Evolutionary conservation across 352 stramenopile species (phyloP), one percentile per base, ranked within the genome.

Genomic region (Phytophthora megakarya): DNA sequence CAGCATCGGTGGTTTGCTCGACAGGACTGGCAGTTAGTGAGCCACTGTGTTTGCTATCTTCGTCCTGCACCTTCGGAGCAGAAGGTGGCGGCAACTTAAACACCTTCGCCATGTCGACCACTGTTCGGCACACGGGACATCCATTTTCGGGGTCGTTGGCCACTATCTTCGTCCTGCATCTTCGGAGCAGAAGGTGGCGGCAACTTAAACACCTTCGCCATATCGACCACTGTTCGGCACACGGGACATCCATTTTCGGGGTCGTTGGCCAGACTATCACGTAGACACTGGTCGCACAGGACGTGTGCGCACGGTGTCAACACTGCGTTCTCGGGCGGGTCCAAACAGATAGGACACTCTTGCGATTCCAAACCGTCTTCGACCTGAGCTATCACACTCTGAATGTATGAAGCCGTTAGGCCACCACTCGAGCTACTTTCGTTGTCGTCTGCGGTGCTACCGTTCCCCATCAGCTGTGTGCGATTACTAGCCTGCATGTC

Each of bases 321-420:
- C 35, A 97, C 86, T 1, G 85, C 85, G 0, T 72, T 32, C 10
- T 73, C 60, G 13, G 88, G 88, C 10, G 78, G 70, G 28, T 97
- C 89, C 5, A 96, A 63, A 49, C 89, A 97, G 30, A 97, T 81
- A 5, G 88, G 88, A 48, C 89, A 97, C 57, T 96, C 89, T 35
- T 94, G 83, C 5, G 75, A 76, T 28, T 91, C 83, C 15, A 94
- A 66, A 15, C 82, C 85, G 35, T 89, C 85, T 51, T 93, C 75
- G 26, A 94, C 87, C 65, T 95, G 84, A n/a, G 79, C 75, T 19
- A 93, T 70, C 37, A 92, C 83, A 21, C 75, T 87, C 56, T 79
- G 67, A n/a, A 93, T 82, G 48, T 93, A 93, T 21, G 73, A 81
- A 18, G 60, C 37, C 2, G 78, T 86, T 59, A 79, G 61, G 1